These are phyloP conservation scores for Rhizopogon roseolus DNA, from an alignment of 768 basidiomycete genomes.

Conservation along the genomic window DNA sequence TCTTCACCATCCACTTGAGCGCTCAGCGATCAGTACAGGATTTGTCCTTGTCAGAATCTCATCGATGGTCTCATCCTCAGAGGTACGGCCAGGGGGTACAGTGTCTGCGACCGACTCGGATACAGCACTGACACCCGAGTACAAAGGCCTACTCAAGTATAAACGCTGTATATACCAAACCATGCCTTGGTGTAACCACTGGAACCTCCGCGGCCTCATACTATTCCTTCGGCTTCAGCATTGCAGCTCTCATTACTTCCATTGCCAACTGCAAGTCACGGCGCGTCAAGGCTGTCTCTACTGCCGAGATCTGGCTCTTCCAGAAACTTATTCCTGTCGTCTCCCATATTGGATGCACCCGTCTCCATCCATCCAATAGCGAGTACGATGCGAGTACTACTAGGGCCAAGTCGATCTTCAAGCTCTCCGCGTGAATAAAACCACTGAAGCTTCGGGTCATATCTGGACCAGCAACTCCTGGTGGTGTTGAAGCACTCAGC, in stretches of 20 bases:
- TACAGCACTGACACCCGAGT: too few relatives aligned
- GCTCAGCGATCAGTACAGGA: too few relatives aligned
- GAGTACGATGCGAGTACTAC: not conserved
- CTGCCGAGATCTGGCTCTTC: conserved; percentile 15
- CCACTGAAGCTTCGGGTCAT: conserved; percentile 10
- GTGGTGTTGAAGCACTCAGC: too few relatives aligned
- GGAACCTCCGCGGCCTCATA: conserved; percentile 8
- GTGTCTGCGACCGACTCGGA: too few relatives aligned
- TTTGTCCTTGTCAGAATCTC: too few relatives aligned
- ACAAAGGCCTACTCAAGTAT: too few relatives aligned
- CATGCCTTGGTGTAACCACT: too few relatives aligned
- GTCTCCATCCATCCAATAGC: conserved; percentile 1
- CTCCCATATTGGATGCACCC: conserved; percentile 15
- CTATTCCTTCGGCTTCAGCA: conserved; percentile 8
- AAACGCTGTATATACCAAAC: too few relatives aligned
- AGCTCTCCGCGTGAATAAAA: conserved; percentile 21
- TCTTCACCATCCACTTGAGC: too few relatives aligned
- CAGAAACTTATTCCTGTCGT: conserved; percentile 23
- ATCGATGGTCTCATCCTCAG: too few relatives aligned
- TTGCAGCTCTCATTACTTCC: conserved; percentile 14
- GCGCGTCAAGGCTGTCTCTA: conserved; percentile 18
- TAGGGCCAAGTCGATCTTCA: conserved; percentile 28
- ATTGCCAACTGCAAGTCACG: conserved; percentile 1
- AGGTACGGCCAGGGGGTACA: too few relatives aligned
- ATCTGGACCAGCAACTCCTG: not conserved